Evolutionary conservation across 2,329 filamentous ascomycete genomes (phyloP), one percentile per base, ranked within the genome.

Genomic region (Beauveria pseudobassiana): DNA sequence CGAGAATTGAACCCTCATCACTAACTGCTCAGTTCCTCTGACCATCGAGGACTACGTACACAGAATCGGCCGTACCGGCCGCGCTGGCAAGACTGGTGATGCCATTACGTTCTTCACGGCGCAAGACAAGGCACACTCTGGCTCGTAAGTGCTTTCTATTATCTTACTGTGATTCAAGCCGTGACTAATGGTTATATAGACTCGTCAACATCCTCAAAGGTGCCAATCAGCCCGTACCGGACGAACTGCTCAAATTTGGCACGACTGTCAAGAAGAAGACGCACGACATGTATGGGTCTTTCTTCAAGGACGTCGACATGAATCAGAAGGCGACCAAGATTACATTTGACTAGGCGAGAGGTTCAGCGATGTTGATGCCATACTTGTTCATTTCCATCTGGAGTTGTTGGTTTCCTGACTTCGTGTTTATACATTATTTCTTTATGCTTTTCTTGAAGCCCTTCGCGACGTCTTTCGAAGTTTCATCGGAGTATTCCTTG

Each of bases 261-360:
- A 96, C 92, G 24, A 98, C 93, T 1, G 95, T 99, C 58, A 99
- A 98, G 86, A 97, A 96, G 86, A 98, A 98, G 91, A 85, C 87
- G 54, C 95, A 99, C 77, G 90, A 92, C 70, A 89, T 90, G 53
- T 99, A 98, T 72, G 95, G 95, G 62, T 91, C 92, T 38, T 98
- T 98, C 74, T 96, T 90, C 82, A 96, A 95, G 77, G 91, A 97
- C 69, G 87, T 90, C 9, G 89, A 91, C 69, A 87, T 87, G 74
- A 90, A 84, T 73, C 89, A 93, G 77, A 88, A 90, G 75, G 87
- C 90, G 30, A 95, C 89, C 62, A 97, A 96, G 81, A 96, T 97
- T 72, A 93, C 86, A 52, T 97, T 97, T 78, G 91, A 96, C 70
- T 83, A 74, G 64, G 28, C 18, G 16, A 28, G 28, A 43, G 22